A percentile compares a stretch with the other conserved stretches of the same genome.
phyloP scores from a whole-genome alignment of 2,329 filamentous ascomycete species.

The Capronia americana region DNA sequence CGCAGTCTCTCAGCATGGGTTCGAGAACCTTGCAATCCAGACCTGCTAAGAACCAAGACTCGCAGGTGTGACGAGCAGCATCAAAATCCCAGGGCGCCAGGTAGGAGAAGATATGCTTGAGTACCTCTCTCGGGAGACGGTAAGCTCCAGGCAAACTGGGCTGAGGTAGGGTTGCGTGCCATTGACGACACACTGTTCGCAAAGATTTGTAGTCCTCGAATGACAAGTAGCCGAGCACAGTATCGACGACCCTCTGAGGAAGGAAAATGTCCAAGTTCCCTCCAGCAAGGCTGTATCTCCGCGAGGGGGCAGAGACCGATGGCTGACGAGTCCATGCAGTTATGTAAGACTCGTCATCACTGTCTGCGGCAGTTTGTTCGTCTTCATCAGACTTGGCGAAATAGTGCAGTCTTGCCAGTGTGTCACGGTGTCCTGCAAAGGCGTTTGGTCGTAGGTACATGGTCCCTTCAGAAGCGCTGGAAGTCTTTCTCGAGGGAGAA shows the following conservation, averaged over 20 bases:
- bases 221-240: constrained; percentile 29
- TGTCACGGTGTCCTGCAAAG: constrained; percentile 38
- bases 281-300: constrained; percentile 9
- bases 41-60: constrained; percentile 65
- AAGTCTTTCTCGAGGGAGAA: constrained; percentile 23
- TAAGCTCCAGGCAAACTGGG: constrained; percentile 31
- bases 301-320: not conserved
- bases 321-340: constrained; percentile 12
- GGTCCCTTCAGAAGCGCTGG: constrained; percentile 26
- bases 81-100: constrained; percentile 62
- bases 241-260: constrained; percentile 27
- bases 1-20: constrained; percentile 63
- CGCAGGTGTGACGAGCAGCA: constrained; percentile 65
- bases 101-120: constrained; percentile 56
- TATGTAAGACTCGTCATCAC: constrained; percentile 6
- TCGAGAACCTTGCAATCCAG: constrained; percentile 59
- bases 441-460: constrained; percentile 31
- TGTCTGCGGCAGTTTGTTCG: constrained; percentile 4
- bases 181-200: constrained; percentile 36
- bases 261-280: constrained; percentile 18
- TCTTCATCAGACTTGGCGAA: not conserved
- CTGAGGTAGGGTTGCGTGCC: constrained; percentile 30
- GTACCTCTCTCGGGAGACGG: constrained; percentile 54
- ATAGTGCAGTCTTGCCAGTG: constrained; percentile 34
- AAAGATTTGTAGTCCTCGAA: constrained; percentile 35